phyloP scores from a whole-genome alignment of 2,329 filamentous ascomycete genomes.

The Nothophoma quercina region DNA sequence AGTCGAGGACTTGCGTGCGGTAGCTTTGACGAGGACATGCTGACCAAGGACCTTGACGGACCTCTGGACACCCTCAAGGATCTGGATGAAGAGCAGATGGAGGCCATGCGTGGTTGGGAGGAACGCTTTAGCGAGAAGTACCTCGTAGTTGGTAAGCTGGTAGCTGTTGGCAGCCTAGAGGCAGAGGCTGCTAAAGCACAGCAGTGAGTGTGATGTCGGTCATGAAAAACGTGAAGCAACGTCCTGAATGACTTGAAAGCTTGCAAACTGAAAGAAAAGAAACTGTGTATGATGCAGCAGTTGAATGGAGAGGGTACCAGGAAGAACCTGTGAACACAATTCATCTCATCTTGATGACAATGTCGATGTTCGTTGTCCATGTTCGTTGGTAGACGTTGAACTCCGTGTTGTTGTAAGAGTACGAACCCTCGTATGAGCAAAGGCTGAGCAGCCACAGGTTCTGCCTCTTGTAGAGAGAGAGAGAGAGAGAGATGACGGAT shows the following conservation, averaged over 20 bases:
- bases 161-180: conserved; percentile 67
- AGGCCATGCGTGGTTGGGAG: conserved; percentile 89
- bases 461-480: no score
- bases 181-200: conserved; percentile 52
- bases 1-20: conserved; percentile 71
- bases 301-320: no score
- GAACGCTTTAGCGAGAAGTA: conserved; percentile 95
- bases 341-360: no score
- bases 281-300: no score
- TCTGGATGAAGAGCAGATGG: conserved; percentile 76
- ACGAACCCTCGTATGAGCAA: no score
- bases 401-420: no score
- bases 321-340: no score
- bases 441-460: no score
- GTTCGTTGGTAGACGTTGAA: no score
- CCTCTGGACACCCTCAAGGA: conserved; percentile 80
- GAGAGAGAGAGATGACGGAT: no score
- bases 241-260: neutral
- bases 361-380: no score
- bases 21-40: conserved; percentile 25
- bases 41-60: conserved; percentile 83
- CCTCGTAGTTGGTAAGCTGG: conserved; percentile 87
- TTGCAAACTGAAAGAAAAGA: no score
- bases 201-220: neutral
- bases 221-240: neutral